Base-by-base conservation (phyloP, 1,139 yeast species). In the Pneumocystis murina region DNA sequence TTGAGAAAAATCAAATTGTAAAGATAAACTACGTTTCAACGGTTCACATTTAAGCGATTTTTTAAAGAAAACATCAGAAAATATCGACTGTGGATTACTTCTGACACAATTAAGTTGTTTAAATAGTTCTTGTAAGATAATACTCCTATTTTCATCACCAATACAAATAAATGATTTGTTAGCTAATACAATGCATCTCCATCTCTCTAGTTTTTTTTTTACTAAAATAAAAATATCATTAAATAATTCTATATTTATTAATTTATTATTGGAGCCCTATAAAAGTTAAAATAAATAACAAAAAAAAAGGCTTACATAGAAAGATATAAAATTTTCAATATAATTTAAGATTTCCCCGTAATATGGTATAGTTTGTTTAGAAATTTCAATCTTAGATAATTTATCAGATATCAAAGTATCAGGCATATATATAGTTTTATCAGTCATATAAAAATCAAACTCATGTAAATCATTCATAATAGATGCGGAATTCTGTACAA, bases 331-430 rank as follows among this genome's bases (percentile, higher is more conserved):
- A 17, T 20, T 48, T 16, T 61, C 63, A 12, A 64, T 59, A 12
- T 62, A 63, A 35, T 60, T 79, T 39, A 79, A 76, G 65, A 91
- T 77, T 71, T 91, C 97, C 24, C 97, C 97, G 76, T 89, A 91
- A 72, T 85, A 91, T 0, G 97, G 96, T 60, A 92, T 84, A 12
- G 88, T 95, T 62, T 83, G 82, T 64, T 84, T 85, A 70, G 87
- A 87, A 0, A 94, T 82, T 12, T 48, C 55, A 70, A 86, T 88
- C 0, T 82, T 82, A 40, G 96, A 96, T 68, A 90, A 79, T 6
- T 95, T 95, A 70, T 94, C 86, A 2, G 97, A 95, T 0, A 96
- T 95, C 78, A 86, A 81, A 12, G 87, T 87, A 72, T 86, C 90
- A 77, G 66, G 63, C 20, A 59, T 59, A 79, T 80, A 64, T 78